Conservation (phyloP, 1,284 basidiomycete genomes). For the Volvariella volvacea region DNA sequence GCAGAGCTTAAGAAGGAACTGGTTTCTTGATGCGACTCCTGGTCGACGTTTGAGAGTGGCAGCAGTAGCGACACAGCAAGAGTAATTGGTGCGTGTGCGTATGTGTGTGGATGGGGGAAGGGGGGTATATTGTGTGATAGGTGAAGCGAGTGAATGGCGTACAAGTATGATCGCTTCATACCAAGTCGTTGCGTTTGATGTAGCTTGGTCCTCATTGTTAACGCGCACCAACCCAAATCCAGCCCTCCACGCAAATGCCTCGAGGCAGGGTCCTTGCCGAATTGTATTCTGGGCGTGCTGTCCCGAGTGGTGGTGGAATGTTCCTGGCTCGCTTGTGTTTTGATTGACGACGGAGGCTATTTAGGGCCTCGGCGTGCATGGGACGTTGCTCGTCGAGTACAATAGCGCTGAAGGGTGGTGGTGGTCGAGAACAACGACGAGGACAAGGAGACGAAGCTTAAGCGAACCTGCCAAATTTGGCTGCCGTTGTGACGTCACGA, state of each 20-base stretch:
- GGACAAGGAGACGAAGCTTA: too few relatives aligned
- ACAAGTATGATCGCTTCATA: neutral
- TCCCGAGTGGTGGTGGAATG: too few relatives aligned
- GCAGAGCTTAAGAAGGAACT: neutral
- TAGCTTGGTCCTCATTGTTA: neutral
- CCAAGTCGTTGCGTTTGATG: neutral
- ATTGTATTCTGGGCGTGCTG: neutral
- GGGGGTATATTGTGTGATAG: neutral
- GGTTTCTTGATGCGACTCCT: neutral
- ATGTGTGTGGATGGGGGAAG: neutral
- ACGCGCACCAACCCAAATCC: neutral
- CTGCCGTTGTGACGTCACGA: too few relatives aligned
- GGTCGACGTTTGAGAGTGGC: neutral
- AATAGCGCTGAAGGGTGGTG: too few relatives aligned
- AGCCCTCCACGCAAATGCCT: neutral
- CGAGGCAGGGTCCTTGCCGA: neutral
- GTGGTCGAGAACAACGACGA: too few relatives aligned
- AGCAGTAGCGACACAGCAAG: too few relatives aligned
- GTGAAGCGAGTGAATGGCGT: neutral
- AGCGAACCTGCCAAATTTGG: too few relatives aligned
- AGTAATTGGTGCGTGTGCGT: too few relatives aligned
- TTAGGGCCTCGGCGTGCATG: too few relatives aligned
- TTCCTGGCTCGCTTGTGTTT: too few relatives aligned
- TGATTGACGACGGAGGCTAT: too few relatives aligned
- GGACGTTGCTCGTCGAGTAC: too few relatives aligned